Evolutionary conservation across 345 rosid genomes (phyloP).

Genomic region (Rubroshorea leprosula): DNA sequence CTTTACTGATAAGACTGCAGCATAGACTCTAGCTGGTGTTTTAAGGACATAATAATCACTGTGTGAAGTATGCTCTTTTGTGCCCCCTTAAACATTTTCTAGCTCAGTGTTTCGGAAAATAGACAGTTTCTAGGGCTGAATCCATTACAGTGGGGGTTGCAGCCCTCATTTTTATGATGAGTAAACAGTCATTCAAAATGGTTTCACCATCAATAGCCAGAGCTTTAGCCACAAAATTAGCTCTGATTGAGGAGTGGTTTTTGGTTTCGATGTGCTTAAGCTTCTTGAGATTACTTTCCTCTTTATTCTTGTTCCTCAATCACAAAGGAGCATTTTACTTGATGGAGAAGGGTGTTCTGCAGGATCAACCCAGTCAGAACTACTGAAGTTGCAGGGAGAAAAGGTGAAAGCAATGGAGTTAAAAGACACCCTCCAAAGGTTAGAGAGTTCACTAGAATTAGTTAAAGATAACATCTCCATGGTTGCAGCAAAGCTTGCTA

Average conservation of each 20-base stretch:
- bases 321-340: background rate
- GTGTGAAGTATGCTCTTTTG: no score
- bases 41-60: no score
- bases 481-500: conserved; percentile 79
- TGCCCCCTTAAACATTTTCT: no score
- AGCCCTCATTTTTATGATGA: no score
- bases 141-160: no score
- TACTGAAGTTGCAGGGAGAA: conserved; percentile 48
- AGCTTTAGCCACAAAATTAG: background rate
- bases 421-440: conserved; percentile 54
- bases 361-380: conserved; percentile 61
- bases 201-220: no score
- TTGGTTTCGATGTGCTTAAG: background rate
- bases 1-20: no score
- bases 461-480: conserved; percentile 52
- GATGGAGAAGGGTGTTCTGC: conserved; percentile 4
- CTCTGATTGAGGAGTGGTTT: background rate
- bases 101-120: no score
- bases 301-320: background rate
- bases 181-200: no score
- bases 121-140: no score
- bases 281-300: background rate
- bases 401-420: conserved; percentile 63
- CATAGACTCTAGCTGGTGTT: no score
- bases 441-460: conserved; percentile 43